Evolutionary conservation across 164 flowering plant species (phyloP).

Genomic region (Dillenia suffruticosa): DNA sequence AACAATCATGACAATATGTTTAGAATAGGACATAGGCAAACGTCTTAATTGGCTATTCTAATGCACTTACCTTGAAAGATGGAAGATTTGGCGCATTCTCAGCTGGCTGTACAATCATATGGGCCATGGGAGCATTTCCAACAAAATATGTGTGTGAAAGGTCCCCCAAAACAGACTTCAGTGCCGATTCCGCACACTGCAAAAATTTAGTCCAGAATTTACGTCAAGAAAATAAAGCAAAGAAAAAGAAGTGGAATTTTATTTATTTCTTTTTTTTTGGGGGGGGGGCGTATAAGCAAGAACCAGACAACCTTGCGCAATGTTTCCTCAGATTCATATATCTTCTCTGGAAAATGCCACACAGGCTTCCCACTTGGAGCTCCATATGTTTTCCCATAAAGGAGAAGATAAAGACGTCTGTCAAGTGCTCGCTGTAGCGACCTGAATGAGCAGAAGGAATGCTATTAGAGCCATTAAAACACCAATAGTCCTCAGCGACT

Average conservation of each 20-base stretch:
- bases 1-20: too few relatives aligned
- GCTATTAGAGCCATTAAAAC: too few relatives aligned
- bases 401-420: constrained; percentile 82
- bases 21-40: too few relatives aligned
- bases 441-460: constrained; percentile 31
- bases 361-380: constrained; percentile 58
- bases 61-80: constrained; percentile 57
- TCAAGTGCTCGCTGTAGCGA: constrained; percentile 92
- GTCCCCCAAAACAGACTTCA: constrained; percentile 77
- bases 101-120: constrained; percentile 51
- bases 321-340: constrained; percentile 77
- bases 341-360: constrained; percentile 97
- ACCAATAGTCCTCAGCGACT: too few relatives aligned
- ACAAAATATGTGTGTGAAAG: constrained; percentile 89
- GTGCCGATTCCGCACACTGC: constrained; percentile 97
- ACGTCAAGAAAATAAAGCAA: constrained; percentile 1
- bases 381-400: constrained; percentile 56
- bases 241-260: constrained; percentile 2
- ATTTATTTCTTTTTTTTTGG: too few relatives aligned
- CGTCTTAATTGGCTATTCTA: not conserved
- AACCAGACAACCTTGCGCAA: constrained; percentile 55
- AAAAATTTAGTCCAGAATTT: constrained; percentile 1
- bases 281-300: too few relatives aligned
- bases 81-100: constrained; percentile 29
- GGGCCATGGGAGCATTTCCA: constrained; percentile 97